A percentile compares a stretch with the other conserved stretches of the same genome.
These are phyloP conservation scores for Jaltomata sinuosa DNA, from an alignment of 257 asterid species.

Conservation along the genomic window DNA sequence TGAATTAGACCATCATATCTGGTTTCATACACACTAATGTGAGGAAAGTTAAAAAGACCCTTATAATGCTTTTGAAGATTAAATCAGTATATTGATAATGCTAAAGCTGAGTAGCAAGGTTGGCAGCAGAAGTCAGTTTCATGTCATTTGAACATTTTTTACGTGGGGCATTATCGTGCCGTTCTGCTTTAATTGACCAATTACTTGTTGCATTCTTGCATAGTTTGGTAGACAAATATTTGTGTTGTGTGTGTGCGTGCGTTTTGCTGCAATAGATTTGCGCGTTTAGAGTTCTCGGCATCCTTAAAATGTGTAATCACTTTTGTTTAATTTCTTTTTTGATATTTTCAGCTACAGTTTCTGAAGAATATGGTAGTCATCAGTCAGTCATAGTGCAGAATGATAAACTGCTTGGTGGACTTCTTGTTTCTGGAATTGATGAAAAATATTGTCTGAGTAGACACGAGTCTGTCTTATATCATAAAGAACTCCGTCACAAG, in stretches of 20 bases:
- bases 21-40: neutral
- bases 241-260: neutral
- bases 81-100: neutral
- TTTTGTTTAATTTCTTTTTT: neutral
- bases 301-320: neutral
- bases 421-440: conserved; percentile 52
- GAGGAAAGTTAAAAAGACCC: neutral
- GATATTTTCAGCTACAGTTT: conserved; percentile 17
- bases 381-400: conserved; percentile 19
- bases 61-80: neutral
- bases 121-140: no score
- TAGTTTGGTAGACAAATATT: neutral
- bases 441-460: conserved; percentile 62
- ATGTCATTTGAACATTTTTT: neutral
- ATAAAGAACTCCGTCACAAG: conserved; percentile 16
- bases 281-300: neutral
- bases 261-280: neutral
- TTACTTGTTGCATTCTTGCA: neutral
- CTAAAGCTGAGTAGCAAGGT: no score
- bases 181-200: neutral
- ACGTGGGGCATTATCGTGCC: neutral
- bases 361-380: conserved; percentile 8
- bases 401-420: conserved; percentile 51
- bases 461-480: conserved; percentile 38
- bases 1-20: neutral